Evolutionary conservation across 306 rosid genomes (phyloP).

Genomic region (Alnus glutinosa): DNA sequence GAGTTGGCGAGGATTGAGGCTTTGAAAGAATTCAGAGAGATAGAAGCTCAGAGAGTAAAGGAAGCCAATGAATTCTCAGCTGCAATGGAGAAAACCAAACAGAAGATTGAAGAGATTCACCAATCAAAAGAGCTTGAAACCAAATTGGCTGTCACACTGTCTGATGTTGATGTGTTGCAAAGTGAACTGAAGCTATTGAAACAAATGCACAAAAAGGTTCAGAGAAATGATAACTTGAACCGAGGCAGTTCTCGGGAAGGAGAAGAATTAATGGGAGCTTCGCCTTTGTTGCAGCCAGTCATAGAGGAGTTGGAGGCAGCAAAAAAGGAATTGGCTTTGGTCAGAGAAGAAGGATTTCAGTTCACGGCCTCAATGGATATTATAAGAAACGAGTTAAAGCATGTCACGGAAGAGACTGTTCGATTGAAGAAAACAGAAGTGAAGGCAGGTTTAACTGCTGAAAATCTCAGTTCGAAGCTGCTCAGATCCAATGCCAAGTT

Average conservation of each 20-base stretch:
- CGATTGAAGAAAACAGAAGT: slow-evolving; percentile 52
- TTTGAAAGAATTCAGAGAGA: slow-evolving; percentile 59
- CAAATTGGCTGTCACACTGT: slow-evolving; percentile 56
- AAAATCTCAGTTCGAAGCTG: slow-evolving; percentile 65
- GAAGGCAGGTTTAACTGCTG: slow-evolving; percentile 44
- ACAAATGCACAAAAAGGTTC: slow-evolving; percentile 42
- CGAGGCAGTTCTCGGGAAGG: slow-evolving; percentile 28
- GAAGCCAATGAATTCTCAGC: slow-evolving; percentile 48
- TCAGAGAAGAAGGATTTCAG: slow-evolving; percentile 73
- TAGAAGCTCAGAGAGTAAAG: slow-evolving; percentile 48
- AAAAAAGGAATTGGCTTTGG: slow-evolving; percentile 59
- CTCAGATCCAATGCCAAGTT: slow-evolving; percentile 72
- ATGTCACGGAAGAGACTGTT: slow-evolving; percentile 45
- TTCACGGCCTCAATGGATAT: slow-evolving; percentile 86
- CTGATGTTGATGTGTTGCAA: slow-evolving; percentile 65
- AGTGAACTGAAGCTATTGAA: slow-evolving; percentile 54
- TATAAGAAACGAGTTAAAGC: slow-evolving; percentile 71
- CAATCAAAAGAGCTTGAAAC: slow-evolving; percentile 60
- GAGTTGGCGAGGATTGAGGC: slow-evolving; percentile 91
- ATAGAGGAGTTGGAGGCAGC: slow-evolving; percentile 61
- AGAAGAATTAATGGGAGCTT: slow-evolving; percentile 38
- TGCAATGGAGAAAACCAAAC: slow-evolving; percentile 46
- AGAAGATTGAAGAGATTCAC: slow-evolving; percentile 49
- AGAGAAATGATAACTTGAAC: slow-evolving; percentile 39
- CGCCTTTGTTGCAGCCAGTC: slow-evolving; percentile 37